Conservation (phyloP, 192 early-diverging fungal genomes). For the Linnemannia hyalina region DNA sequence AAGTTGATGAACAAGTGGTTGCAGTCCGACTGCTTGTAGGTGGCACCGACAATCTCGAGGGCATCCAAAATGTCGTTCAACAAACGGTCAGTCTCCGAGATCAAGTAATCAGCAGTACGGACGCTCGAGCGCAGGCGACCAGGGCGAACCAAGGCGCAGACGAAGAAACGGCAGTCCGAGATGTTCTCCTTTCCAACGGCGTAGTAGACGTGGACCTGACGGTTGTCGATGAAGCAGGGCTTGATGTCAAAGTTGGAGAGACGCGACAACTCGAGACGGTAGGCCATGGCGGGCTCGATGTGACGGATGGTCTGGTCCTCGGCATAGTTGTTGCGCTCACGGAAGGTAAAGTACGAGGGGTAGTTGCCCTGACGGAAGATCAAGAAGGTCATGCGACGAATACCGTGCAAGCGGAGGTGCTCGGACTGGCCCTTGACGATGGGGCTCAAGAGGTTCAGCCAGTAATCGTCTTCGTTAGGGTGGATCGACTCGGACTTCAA, state of each 20-base stretch:
- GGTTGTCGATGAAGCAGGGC: slow-evolving; percentile 94
- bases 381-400: slow-evolving; percentile 93
- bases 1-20: slow-evolving; percentile 99
- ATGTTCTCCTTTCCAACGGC: slow-evolving; percentile 95
- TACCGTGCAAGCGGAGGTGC: slow-evolving; percentile 77
- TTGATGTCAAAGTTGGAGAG: slow-evolving; percentile 96
- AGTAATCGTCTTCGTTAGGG: slow-evolving; percentile 78
- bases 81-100: slow-evolving; percentile 94
- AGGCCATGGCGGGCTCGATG: slow-evolving; percentile 98
- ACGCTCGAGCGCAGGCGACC: slow-evolving; percentile 84
- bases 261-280: slow-evolving; percentile 94
- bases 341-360: slow-evolving; percentile 97
- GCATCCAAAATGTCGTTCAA: slow-evolving; percentile 95
- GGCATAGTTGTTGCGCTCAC: slow-evolving; percentile 82
- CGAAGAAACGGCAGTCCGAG: slow-evolving; percentile 97
- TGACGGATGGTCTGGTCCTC: slow-evolving; percentile 98
- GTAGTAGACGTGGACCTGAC: slow-evolving; percentile 97
- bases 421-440: slow-evolving; percentile 72
- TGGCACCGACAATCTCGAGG: slow-evolving; percentile 91
- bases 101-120: slow-evolving; percentile 93
- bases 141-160: slow-evolving; percentile 95
- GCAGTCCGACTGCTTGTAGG: slow-evolving; percentile 96
- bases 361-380: slow-evolving; percentile 85
- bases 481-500: slow-evolving; percentile 73
- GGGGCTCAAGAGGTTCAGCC: slow-evolving; percentile 67